phyloP scores from a whole-genome alignment of 768 basidiomycete genomes.

The Tulasnella sp. region DNA sequence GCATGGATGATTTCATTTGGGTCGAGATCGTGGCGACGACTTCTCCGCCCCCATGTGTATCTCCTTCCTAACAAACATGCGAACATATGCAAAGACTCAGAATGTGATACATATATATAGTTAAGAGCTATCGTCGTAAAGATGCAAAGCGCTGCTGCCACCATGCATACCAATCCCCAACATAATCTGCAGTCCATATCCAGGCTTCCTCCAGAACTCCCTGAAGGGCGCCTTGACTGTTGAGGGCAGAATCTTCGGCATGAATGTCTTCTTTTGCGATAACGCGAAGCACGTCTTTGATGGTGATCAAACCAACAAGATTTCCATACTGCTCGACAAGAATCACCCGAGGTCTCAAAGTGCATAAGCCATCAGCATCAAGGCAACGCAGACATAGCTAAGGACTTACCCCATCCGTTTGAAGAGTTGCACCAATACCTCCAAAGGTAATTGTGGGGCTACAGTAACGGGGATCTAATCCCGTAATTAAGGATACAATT shows the following conservation, averaged over 20 bases:
- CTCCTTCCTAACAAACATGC: too few relatives aligned
- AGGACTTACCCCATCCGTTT: slow-evolving; percentile 84
- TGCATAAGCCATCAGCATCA: not conserved
- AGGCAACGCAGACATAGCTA: slow-evolving; percentile 16
- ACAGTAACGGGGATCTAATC: slow-evolving; percentile 86
- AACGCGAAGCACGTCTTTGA: slow-evolving; percentile 90
- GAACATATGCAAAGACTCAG: too few relatives aligned
- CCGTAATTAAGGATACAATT: too few relatives aligned
- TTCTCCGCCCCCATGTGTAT: too few relatives aligned
- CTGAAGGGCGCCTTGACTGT: not conserved
- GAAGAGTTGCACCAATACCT: slow-evolving; percentile 96
- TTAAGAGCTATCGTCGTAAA: too few relatives aligned
- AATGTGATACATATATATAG: not conserved
- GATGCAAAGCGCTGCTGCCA: too few relatives aligned
- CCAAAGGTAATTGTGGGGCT: slow-evolving; percentile 80
- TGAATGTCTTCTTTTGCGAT: slow-evolving; percentile 34
- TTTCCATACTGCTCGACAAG: slow-evolving; percentile 79
- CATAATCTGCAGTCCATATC: slow-evolving; percentile 14
- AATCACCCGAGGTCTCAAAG: slow-evolving; percentile 83
- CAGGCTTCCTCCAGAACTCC: slow-evolving; percentile 17
- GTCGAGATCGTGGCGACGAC: not conserved
- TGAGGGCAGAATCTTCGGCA: slow-evolving; percentile 18
- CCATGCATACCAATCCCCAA: too few relatives aligned
- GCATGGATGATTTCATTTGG: not conserved
- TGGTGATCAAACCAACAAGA: slow-evolving; percentile 78